These are phyloP conservation scores for Francoa sonchifolia DNA, from an alignment of 441 rosid genomes.

Conservation along the genomic window DNA sequence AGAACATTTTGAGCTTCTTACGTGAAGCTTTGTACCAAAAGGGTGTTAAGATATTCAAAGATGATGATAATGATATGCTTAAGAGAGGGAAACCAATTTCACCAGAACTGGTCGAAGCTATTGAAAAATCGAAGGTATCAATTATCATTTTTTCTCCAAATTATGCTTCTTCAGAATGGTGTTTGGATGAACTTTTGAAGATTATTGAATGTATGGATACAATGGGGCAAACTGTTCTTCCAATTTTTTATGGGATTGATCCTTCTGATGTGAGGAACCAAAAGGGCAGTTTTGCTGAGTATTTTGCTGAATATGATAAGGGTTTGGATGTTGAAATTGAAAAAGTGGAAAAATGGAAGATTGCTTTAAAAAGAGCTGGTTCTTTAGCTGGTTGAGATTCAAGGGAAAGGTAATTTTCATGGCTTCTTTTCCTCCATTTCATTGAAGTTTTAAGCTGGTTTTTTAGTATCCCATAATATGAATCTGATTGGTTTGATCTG, in stretches of 20 bases:
- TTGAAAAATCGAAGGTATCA: constrained; percentile 7
- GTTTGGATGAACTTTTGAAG: constrained; percentile 13
- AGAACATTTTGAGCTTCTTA: constrained; percentile 1
- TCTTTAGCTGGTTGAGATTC: neutral
- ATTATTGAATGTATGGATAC: constrained; percentile 10
- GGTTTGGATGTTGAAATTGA: neutral
- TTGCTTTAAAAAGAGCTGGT: neutral
- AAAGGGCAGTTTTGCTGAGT: constrained; percentile 3
- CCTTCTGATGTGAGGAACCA: constrained; percentile 11
- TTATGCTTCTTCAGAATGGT: constrained; percentile 11
- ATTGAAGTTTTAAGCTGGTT: neutral
- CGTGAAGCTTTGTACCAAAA: neutral
- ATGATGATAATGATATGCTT: constrained; percentile 10
- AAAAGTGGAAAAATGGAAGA: neutral
- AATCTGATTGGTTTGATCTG: too few species aligned
- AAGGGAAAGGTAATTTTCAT: neutral
- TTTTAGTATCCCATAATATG: neutral
- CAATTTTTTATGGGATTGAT: constrained; percentile 13
- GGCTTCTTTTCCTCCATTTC: neutral
- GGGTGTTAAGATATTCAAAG: constrained; percentile 3
- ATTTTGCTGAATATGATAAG: neutral
- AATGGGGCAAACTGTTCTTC: constrained; percentile 6
- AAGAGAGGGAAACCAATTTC: constrained; percentile 7
- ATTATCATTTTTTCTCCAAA: constrained; percentile 10
- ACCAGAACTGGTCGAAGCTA: neutral